Evolutionary conservation across 495 filamentous ascomycete species (phyloP), one percentile per base, ranked within the genome.

Genomic region (Daldinia grandis): DNA sequence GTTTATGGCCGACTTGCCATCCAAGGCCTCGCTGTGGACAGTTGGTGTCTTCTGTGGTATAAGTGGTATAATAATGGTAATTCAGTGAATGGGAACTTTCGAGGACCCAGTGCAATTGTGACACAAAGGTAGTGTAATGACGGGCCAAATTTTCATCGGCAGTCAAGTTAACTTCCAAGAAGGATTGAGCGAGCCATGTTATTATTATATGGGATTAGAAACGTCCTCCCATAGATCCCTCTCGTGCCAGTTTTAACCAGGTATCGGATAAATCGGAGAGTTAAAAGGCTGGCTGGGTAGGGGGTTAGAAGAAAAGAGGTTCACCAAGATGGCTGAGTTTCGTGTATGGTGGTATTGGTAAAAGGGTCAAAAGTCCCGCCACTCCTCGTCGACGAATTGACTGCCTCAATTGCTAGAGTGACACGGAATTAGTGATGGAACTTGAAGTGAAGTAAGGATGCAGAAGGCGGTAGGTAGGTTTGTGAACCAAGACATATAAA

Each of bases 371-470:
- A n/a, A 42, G 33, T 12, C 5, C 31, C 27, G 24, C 40, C 33
- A 51, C 58, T 66, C 27, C 24, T 44, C 38, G 2, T 21, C 8
- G 53, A 37, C 30, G 30, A 56, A 31, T 56, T 31, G 9, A 15
- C 30, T 56, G 17, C 30, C 10, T 53, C 25, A 10, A 30, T 28
- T 28, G 15, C 5, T 2, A 28, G 25, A 30, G 49, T 53, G 25
- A 53, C 25, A 51, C 42, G 60, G 53, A 37, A 57, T 55, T 56
- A 62, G 28, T 12, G 17, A 47, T 60, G 8, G 7, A 33, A 59
- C 17, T 62, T 10, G 28, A 54, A 47, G 14, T 17, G 42, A 47
- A 37, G 62, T 71, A 66, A 71, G 27, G 57, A 67, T 66, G 58
- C 21, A 68, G 50, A 58, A 37, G 35, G 25, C 4, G 14, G 54